Conservation (phyloP, 352 stramenopile species). For the Blastocystis sp. region DNA sequence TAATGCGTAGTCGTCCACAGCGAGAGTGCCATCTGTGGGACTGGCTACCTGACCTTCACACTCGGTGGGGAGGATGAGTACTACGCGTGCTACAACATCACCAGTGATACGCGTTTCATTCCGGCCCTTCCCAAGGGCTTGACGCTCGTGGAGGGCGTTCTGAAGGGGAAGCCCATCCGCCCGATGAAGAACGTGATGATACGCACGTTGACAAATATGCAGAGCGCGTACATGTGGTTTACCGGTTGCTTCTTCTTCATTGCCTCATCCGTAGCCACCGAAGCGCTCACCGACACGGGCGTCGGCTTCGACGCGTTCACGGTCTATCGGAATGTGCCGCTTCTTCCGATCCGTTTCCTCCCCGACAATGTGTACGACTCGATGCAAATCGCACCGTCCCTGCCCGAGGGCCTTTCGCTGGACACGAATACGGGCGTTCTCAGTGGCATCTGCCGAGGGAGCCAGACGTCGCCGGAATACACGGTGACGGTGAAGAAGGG, state of each 20-base stretch:
- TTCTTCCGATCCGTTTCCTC: neutral
- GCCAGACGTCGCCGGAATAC: neutral
- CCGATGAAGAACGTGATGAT: neutral
- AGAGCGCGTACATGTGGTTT: neutral
- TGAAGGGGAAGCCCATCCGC: neutral
- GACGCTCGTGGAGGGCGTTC: neutral
- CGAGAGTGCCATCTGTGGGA: neutral
- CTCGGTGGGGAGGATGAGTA: neutral
- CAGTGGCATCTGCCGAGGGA: neutral
- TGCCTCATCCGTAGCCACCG: neutral
- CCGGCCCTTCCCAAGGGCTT: neutral
- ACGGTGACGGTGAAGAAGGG: conserved; percentile 15
- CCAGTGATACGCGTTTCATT: neutral
- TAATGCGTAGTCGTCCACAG: too few relatives aligned
- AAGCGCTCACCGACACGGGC: neutral
- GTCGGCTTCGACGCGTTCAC: neutral
- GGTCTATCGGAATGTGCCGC: neutral
- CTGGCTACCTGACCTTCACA: neutral
- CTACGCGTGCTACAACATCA: neutral
- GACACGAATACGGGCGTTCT: neutral
- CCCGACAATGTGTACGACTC: neutral
- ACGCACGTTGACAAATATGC: neutral
- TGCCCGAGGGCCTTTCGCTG: neutral
- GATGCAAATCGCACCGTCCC: neutral
- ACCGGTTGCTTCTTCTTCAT: neutral